Conservation (phyloP, 352 stramenopile genomes). For the Phytophthora macrochlamydospora region DNA sequence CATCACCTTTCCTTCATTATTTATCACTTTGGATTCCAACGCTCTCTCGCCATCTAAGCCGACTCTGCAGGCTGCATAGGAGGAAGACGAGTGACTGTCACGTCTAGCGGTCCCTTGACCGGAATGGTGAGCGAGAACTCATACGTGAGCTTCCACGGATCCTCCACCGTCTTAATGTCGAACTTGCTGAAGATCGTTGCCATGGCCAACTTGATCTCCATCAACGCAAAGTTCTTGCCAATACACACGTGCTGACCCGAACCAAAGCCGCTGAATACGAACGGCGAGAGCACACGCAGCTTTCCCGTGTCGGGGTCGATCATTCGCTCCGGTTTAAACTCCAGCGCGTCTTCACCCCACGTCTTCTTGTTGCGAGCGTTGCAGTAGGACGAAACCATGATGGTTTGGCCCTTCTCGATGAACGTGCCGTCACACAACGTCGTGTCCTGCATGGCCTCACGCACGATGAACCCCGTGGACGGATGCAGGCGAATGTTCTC, state of each 20-base stretch:
- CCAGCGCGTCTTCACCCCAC: constrained; percentile 55
- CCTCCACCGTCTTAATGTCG: constrained; percentile 48
- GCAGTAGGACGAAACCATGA: constrained; percentile 38
- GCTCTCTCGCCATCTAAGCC: background rate
- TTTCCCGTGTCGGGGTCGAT: constrained; percentile 49
- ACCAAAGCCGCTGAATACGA: constrained; percentile 46
- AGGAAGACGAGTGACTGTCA: constrained; percentile 23
- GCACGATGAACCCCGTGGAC: constrained; percentile 60
- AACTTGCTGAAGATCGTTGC: constrained; percentile 56
- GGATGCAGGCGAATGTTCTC: constrained; percentile 76
- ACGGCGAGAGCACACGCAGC: constrained; percentile 29
- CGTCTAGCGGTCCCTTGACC: constrained; percentile 39
- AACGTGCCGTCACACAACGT: constrained; percentile 35
- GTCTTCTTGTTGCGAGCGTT: constrained; percentile 34
- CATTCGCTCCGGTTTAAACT: constrained; percentile 73
- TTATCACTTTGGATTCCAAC: background rate
- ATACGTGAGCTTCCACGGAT: constrained; percentile 54
- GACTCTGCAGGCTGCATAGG: constrained; percentile 14
- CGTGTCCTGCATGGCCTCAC: constrained; percentile 42
- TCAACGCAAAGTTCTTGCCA: constrained; percentile 53
- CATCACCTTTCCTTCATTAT: constrained; percentile 3
- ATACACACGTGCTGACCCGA: constrained; percentile 64
- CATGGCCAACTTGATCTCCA: constrained; percentile 68
- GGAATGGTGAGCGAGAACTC: constrained; percentile 49
- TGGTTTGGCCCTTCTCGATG: constrained; percentile 27